Evolutionary conservation across 441 rosid species (phyloP).

Genomic region (Hura crepitans): DNA sequence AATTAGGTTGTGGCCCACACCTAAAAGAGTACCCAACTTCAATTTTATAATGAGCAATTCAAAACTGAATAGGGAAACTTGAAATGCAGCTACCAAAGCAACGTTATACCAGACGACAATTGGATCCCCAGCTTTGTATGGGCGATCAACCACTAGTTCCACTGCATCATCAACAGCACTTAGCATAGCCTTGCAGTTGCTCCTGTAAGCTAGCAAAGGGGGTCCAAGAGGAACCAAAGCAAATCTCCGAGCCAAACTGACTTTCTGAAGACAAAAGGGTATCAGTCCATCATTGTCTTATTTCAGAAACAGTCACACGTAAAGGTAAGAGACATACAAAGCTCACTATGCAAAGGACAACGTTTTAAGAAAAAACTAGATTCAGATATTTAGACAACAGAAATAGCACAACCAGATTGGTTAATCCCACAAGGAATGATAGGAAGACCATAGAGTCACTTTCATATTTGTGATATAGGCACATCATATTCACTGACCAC

Average conservation of each 20-base stretch:
- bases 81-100: conserved; percentile 16
- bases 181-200: conserved; percentile 92
- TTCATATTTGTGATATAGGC: neutral
- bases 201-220: conserved; percentile 81
- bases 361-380: neutral
- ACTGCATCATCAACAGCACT: conserved; percentile 77
- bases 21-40: conserved; percentile 28
- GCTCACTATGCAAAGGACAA: neutral
- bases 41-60: conserved; percentile 11
- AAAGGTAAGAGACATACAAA: neutral
- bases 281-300: conserved; percentile 22
- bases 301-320: neutral
- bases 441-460: neutral
- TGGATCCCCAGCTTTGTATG: conserved; percentile 81
- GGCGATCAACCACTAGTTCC: conserved; percentile 74
- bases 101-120: conserved; percentile 72
- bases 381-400: neutral
- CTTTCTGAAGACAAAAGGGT: conserved; percentile 58
- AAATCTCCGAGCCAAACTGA: conserved; percentile 89
- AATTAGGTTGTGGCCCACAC: conserved; percentile 98
- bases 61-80: conserved; percentile 17
- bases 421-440: neutral
- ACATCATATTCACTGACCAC: neutral
- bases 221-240: conserved; percentile 99
- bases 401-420: neutral